A percentile compares a stretch with the other conserved stretches of the same genome.
Conservation (phyloP, 2,329 filamentous ascomycete genomes). For the Aspergillus viridinutans region DNA sequence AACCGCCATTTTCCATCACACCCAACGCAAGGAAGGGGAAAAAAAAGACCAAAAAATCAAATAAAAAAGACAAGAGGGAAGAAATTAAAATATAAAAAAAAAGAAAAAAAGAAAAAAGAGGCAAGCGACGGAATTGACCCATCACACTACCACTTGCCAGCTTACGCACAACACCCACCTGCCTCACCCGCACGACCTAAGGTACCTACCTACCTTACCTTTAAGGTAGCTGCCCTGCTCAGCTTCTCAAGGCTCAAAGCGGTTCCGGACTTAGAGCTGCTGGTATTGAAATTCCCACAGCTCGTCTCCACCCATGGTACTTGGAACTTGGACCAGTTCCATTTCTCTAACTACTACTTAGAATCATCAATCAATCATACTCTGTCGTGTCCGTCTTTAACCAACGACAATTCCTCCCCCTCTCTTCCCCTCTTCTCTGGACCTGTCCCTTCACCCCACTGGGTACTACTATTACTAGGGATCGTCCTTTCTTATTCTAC, state of each 20-base stretch:
- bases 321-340: slow-evolving; percentile 11
- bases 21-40: background rate
- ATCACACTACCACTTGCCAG: background rate
- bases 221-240: background rate
- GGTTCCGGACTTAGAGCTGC: background rate
- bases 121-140: background rate
- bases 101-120: background rate
- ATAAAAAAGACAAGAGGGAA: background rate
- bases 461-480: slow-evolving; percentile 7
- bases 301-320: slow-evolving; percentile 22
- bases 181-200: background rate
- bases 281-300: background rate
- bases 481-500: slow-evolving; percentile 15
- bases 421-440: slow-evolving; percentile 8
- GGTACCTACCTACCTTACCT: background rate
- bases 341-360: slow-evolving; percentile 8
- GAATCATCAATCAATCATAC: slow-evolving; percentile 19
- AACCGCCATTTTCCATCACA: slow-evolving; percentile 6
- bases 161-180: background rate
- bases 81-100: background rate
- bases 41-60: background rate
- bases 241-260: background rate
- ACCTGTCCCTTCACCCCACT: slow-evolving; percentile 12
- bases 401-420: slow-evolving; percentile 4
- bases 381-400: slow-evolving; percentile 20